Evolutionary conservation across 192 early-diverging fungal species (phyloP), one percentile per base, ranked within the genome.

Genomic region (Gorgonomyces haynaldii): DNA sequence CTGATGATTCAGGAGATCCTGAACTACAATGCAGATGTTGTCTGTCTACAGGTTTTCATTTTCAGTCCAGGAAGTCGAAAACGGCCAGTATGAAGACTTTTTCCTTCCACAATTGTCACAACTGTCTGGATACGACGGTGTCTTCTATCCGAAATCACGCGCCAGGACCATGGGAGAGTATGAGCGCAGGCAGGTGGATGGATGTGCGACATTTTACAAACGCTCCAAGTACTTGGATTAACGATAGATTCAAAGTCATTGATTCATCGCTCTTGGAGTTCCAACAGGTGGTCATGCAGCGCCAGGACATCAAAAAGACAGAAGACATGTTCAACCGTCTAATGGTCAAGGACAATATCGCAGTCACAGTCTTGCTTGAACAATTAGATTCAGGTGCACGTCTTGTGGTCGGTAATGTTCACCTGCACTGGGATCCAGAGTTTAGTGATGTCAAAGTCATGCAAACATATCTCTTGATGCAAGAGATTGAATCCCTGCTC

Each of bases 271-370:
- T 85, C 39, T 72, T 98, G 19, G 95, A 98, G 66, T 98, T 90
- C 71, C 89, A 94, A 62, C 91, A 92, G 58, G 74, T 84, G 45
- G 90, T 88, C 8, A 76, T 94, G 62, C 77, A 81, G 43, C 65
- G 85, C 53, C 78, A 83, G 21, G 91, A 94, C 54, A 84, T 94
- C 34, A 83, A 85, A 34, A 82, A 88, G 60, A 82, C 80, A 28
- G 91, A 88, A 24, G 95, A 96, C 60, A 81, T 95, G 31, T 91
- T 91, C 61, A 94, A 98, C 60, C 84, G 95, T 21, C 89, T 98
- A 13, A 93, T 92, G 86, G 82, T 89, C 40, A 92, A 92, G 65
- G 95, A 98, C 67, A 90, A 98, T 54, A 85, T 98, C 52, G 85
- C 84, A 9, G 73, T 87, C 4, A 72, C 93, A 40, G 72, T 79